These are phyloP conservation scores for Aotearoamyces nothofagi DNA, from an alignment of 2,329 filamentous ascomycete species.

Conservation along the genomic window DNA sequence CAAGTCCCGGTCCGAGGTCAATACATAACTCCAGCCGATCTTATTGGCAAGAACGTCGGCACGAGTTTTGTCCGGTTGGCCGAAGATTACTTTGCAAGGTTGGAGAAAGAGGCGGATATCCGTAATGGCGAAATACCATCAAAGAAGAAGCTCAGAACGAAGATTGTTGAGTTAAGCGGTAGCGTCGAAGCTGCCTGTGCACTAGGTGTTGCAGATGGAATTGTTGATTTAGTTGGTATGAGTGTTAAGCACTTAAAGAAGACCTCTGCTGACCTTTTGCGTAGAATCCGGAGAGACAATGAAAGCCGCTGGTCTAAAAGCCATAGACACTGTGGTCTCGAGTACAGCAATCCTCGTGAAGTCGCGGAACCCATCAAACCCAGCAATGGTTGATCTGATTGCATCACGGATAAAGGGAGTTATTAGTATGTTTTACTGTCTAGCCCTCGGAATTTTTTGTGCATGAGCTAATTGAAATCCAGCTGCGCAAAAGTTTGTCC, in stretches of 20 bases:
- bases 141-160: slow-evolving; percentile 54
- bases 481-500: slow-evolving; percentile 80
- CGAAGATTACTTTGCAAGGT: slow-evolving; percentile 64
- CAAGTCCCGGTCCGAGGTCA: slow-evolving; percentile 81
- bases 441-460: background rate
- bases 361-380: slow-evolving; percentile 69
- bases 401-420: slow-evolving; percentile 79
- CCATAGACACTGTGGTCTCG: slow-evolving; percentile 85
- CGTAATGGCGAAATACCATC: slow-evolving; percentile 23
- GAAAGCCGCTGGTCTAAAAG: slow-evolving; percentile 84
- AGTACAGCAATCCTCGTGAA: slow-evolving; percentile 85
- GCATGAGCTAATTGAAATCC: slow-evolving; percentile 5
- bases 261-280: slow-evolving; percentile 9
- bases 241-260: background rate
- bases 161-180: slow-evolving; percentile 86
- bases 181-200: slow-evolving; percentile 97
- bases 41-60: slow-evolving; percentile 85
- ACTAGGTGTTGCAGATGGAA: slow-evolving; percentile 87
- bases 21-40: slow-evolving; percentile 53
- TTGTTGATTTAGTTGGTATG: slow-evolving; percentile 91
- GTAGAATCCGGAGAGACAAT: slow-evolving; percentile 95
- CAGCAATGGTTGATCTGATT: slow-evolving; percentile 69
- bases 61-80: slow-evolving; percentile 87
- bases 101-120: slow-evolving; percentile 42
- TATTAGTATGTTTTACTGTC: slow-evolving; percentile 43